These are phyloP conservation scores for Candida chilensis DNA, from an alignment of 805 yeast genomes.

Conservation along the genomic window DNA sequence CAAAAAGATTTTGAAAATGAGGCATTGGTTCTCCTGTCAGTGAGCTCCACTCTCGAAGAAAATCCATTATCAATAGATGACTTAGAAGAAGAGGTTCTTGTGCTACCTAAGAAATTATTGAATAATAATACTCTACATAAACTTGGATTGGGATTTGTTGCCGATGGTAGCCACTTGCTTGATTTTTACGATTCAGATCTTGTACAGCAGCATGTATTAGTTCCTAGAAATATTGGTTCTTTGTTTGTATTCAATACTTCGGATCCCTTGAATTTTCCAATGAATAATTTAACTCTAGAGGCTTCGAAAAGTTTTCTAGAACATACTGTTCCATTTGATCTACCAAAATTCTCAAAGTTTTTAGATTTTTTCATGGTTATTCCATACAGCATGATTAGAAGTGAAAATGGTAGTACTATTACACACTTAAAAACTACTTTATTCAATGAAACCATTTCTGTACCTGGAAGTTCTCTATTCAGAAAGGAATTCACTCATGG, in stretches of 20 bases:
- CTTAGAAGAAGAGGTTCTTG: conserved; percentile 6
- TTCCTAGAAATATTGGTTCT: conserved; percentile 11
- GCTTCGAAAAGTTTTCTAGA: conserved; percentile 9
- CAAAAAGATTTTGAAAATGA: too few relatives aligned
- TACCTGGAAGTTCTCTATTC: conserved; percentile 11
- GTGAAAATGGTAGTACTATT: not conserved
- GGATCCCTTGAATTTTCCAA: conserved; percentile 2
- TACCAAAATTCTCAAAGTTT: conserved; percentile 13
- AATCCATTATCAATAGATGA: too few relatives aligned
- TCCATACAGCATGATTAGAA: conserved; percentile 7
- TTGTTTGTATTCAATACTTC: conserved; percentile 15
- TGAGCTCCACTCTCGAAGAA: too few relatives aligned
- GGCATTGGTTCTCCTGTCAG: too few relatives aligned
- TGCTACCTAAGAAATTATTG: conserved; percentile 10
- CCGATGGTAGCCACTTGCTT: not conserved
- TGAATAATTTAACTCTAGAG: conserved; percentile 1
- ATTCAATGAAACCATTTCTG: not conserved
- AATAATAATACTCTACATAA: conserved; percentile 5
- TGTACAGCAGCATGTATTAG: not conserved
- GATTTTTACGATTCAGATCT: conserved; percentile 3
- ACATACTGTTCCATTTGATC: conserved; percentile 13
- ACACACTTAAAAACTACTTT: not conserved
- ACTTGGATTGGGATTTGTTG: conserved; percentile 7
- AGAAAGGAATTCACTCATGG: conserved; percentile 8
- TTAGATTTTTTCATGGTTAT: conserved; percentile 14